These are phyloP conservation scores for Pseudogymnoascus sp. DNA, from an alignment of 2,329 filamentous ascomycete species.

Conservation along the genomic window DNA sequence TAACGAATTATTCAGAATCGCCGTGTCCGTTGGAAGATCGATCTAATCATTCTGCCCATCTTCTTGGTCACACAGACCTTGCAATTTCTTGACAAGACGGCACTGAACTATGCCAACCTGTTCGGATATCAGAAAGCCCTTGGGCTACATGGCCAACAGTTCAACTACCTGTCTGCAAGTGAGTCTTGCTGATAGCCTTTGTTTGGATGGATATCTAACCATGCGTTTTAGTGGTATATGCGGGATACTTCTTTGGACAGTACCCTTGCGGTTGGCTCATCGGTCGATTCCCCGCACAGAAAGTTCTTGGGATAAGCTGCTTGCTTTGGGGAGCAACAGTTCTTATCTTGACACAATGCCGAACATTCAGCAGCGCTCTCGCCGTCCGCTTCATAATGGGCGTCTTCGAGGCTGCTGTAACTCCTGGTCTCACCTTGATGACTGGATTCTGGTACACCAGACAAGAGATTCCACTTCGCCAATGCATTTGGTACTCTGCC, in stretches of 20 bases:
- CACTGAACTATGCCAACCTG: constrained; percentile 20
- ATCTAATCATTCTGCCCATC: constrained; percentile 10
- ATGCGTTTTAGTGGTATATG: constrained; percentile 29
- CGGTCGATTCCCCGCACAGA: constrained; percentile 31
- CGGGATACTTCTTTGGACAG: constrained; percentile 35
- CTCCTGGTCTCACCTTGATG: constrained; percentile 30
- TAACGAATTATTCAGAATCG: constrained; percentile 2
- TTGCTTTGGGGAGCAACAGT: constrained; percentile 31
- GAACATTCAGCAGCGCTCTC: constrained; percentile 23
- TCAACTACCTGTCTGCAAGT: constrained; percentile 32
- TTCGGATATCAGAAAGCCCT: constrained; percentile 32
- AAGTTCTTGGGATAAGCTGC: constrained; percentile 27
- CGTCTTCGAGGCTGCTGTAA: constrained; percentile 29
- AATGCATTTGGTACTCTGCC: constrained; percentile 30
- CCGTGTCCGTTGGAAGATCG: constrained; percentile 10
- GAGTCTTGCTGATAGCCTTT: neutral
- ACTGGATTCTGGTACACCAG: constrained; percentile 32
- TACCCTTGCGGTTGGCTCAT: constrained; percentile 36
- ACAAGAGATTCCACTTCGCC: constrained; percentile 30
- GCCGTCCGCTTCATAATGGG: constrained; percentile 25
- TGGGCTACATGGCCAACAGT: constrained; percentile 28
- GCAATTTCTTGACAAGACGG: constrained; percentile 14
- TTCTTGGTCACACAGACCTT: constrained; percentile 14
- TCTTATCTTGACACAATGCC: constrained; percentile 29
- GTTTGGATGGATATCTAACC: neutral